Percentiles rank a stretch among this genome's conserved stretches.
Conservation (phyloP, 345 rosid genomes). For the Barbarea vulgaris region DNA sequence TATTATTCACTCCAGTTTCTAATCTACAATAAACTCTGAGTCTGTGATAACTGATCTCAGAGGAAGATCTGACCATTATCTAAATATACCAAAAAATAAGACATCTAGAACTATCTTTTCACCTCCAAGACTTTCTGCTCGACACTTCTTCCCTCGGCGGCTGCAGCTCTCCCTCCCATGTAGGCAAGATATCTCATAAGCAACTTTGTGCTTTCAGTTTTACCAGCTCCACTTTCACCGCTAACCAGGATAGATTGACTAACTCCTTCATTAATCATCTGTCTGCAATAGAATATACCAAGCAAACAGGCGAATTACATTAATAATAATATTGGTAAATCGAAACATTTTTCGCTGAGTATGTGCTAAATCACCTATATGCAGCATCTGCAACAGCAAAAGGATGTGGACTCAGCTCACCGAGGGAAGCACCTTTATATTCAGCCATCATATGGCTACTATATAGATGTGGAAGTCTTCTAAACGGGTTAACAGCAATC, state of each 20-base stretch:
- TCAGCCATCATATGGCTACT: slow-evolving; percentile 96
- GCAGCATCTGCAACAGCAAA: slow-evolving; percentile 99
- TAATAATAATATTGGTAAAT: background rate
- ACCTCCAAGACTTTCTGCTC: slow-evolving; percentile 99
- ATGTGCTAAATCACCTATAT: slow-evolving; percentile 61
- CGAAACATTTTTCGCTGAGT: background rate
- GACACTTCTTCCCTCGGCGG: slow-evolving; percentile 91
- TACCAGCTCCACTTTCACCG: slow-evolving; percentile 99
- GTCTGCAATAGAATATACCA: slow-evolving; percentile 51
- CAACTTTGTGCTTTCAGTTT: slow-evolving; percentile 96
- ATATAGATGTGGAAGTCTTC: slow-evolving; percentile 88
- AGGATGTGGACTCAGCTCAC: slow-evolving; percentile 98
- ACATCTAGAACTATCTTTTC: slow-evolving; percentile 21
- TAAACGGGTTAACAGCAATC: slow-evolving; percentile 98
- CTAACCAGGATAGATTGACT: slow-evolving; percentile 97
- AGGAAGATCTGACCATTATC: background rate
- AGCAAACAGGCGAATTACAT: slow-evolving; percentile 9
- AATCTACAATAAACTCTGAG: background rate
- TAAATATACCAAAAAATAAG: background rate
- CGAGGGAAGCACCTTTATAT: slow-evolving; percentile 93
- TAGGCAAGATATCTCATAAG: slow-evolving; percentile 98
- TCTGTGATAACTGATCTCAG: background rate
- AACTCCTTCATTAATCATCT: slow-evolving; percentile 83
- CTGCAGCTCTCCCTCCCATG: slow-evolving; percentile 97
- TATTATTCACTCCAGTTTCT: slow-evolving; percentile 1